Evolutionary conservation across 495 filamentous ascomycete genomes (phyloP).

Genomic region (Aspergillus carlsbadensis): DNA sequence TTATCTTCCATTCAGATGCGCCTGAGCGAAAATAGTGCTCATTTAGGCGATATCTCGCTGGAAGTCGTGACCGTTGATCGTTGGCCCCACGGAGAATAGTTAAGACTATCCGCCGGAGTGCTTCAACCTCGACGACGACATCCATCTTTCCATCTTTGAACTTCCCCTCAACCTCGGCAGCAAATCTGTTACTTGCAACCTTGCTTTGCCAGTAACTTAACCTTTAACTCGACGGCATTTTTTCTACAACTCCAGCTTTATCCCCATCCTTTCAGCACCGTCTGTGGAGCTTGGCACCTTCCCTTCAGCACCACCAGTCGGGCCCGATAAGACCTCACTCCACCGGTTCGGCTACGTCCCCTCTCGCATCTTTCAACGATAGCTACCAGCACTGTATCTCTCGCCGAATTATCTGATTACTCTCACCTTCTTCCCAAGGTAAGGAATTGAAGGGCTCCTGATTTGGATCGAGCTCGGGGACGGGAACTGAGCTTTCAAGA

Average conservation of each 20-base stretch:
- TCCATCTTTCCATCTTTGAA: neutral
- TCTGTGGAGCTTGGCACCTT: conserved; percentile 15
- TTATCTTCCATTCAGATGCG: no score
- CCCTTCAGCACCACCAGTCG: conserved; percentile 3
- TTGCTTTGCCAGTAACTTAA: neutral
- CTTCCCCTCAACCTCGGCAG: neutral
- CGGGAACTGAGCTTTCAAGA: conserved; percentile 20
- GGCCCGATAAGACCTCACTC: conserved; percentile 26
- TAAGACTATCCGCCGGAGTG: conserved; percentile 18
- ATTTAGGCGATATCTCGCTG: neutral
- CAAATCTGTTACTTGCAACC: neutral
- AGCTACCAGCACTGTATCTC: neutral
- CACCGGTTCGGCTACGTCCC: conserved; percentile 2
- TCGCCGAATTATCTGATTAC: neutral
- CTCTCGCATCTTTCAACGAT: conserved; percentile 8
- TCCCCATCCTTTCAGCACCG: neutral
- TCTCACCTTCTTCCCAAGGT: neutral
- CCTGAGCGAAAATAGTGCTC: neutral
- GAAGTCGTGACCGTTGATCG: conserved; percentile 4
- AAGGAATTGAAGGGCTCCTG: conserved; percentile 13
- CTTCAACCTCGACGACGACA: conserved; percentile 17
- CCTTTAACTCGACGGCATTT: neutral
- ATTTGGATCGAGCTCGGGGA: conserved; percentile 16
- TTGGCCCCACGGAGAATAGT: conserved; percentile 23
- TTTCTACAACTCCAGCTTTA: neutral